Evolutionary conservation across 257 asterid species (phyloP), one percentile per base, ranked within the genome.

Genomic region (Prunella vulgaris): DNA sequence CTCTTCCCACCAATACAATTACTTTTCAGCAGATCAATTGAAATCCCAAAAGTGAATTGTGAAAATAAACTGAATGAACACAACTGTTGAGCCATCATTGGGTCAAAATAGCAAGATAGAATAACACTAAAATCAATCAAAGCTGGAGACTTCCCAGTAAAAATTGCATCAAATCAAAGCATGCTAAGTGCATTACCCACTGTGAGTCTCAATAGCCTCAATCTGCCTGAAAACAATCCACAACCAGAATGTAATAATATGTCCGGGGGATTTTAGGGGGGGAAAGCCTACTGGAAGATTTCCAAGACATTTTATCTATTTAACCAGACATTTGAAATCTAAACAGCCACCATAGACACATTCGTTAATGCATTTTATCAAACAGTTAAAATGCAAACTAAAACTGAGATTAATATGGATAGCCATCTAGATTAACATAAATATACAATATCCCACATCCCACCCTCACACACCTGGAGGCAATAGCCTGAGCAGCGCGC

Each of bases 151-250:
- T 62, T 66, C 14, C 53, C 64, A 66, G 24, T 37, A 28, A 28
- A 69, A 63, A 76, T 52, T 49, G 76, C 75, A 83, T 69, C 85
- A 80, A 72, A 65, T 75, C 73, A 75, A 77, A 75, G 74, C 90
- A 86, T 77, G 97, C 83, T 52, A 76, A 83, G 80, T 79, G 90
- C 88, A 80, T 84, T 85, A 94, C 99, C 99, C 99, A 81, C 97
- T 87, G 84, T 94, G 99, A 81, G 99, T 88, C 80, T 94, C 97
- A 77, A 94, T 94, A 40, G 99, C 99, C 87, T 90, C 99, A 66
- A 89, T 82, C 86, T 91, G 97, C 83, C 99, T 94, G 73, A 89
- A 75, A 17, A 74, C 97, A 81, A 94, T 88, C 99, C 99, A 94
- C 75, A 86, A 18, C 99, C 99, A 94, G 83, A 94, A 89, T 3